Evolutionary conservation across 148 eudicot species (phyloP), one percentile per base, ranked within the genome.

Genomic region (Nepenthes mirabilis): DNA sequence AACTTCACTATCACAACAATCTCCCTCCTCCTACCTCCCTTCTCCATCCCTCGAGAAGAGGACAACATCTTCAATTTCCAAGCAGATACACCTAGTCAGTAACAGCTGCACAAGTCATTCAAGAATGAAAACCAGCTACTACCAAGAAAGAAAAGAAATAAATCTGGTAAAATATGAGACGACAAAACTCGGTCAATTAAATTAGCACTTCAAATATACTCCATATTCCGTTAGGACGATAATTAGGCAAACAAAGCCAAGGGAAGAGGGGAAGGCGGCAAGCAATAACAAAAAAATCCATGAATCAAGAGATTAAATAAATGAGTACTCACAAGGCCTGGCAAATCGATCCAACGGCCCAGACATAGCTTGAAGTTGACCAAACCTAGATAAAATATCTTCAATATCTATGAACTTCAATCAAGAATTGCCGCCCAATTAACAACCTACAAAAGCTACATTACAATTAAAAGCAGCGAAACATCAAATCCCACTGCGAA

Each of bases 341-440:
- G 67, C 67, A 55, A 55, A 55, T 55, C 67, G 67, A 64, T 64
- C 67, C 52, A 64, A 34, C 36, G 59, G 60, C 32, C 67, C 67
- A 1, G 67, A 64, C 67, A 64, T 64, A 1, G 47, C 55, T 49
- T 47, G 32, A 52, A 52, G 11, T 12, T 32, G 32, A 52, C 23
- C 55, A 52, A 14, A 52, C 32, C 6, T 52, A 63, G 47, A 61
- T 50, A 47, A 57, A 47, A n/a, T 58, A 14, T 12, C 43, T 43
- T 40, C 14, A 55, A 61, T 47, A 12, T 23, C 37, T 11, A 7
- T 14, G 36, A 23, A 49, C 33, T 33, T 63, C 63, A 49, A 57
- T 50, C 55, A 57, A 64, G 65, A 43, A 64, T 53, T 62, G 61
- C 65, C 23, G 2, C 61, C 33, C 32, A 52, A 55, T 33, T 1